Evolutionary conservation across 2,329 filamentous ascomycete genomes (phyloP), one percentile per base, ranked within the genome.

Genomic region (Cryoendolithus antarcticus): DNA sequence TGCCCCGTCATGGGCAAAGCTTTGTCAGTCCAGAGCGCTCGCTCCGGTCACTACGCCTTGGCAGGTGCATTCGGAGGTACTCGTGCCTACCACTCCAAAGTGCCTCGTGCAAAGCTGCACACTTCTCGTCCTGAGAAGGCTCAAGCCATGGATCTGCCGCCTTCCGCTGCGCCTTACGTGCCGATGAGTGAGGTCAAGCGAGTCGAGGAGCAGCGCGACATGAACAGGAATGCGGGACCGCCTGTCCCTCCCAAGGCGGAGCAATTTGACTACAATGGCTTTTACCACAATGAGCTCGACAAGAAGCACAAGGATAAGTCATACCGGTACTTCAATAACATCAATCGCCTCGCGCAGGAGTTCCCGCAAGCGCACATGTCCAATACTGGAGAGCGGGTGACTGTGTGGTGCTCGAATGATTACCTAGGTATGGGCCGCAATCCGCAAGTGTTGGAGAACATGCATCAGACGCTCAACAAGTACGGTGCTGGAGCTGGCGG

Each of bases 271-370:
- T 98, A 98, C 57, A 79, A 94, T 55, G 75, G 62, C 34, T 98
- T 95, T 64, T 98, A 96, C 66, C 67, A 80, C 48, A 69, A 69
- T 45, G 89, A 98, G 62, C 66, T 98, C 51, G 86, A 95, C 54
- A 96, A 95, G 75, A 98, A 98, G 70, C 91, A 94, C 74, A 88
- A 93, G 72, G 91, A 98, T 73, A 96, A 95, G 70, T 95, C 88
- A 38, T 98, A 98, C 70, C 85, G 91, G 58, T 96, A 96, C 70
- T 98, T 98, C 72, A 98, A 98, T 74, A 98, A 98, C 71, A 98
- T 98, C 77, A 98, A 98, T 59, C 86, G 91, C 29, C 73, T 98
- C 44, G 91, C 91, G 49, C 85, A 91, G 66, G 86, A 96, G 48
- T 98, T 98, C 48, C 91, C 91, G 24, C 84, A 83, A 48, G 91